Evolutionary conservation across 305 asterid species (phyloP).

Genomic region (Fraxinus sp.): DNA sequence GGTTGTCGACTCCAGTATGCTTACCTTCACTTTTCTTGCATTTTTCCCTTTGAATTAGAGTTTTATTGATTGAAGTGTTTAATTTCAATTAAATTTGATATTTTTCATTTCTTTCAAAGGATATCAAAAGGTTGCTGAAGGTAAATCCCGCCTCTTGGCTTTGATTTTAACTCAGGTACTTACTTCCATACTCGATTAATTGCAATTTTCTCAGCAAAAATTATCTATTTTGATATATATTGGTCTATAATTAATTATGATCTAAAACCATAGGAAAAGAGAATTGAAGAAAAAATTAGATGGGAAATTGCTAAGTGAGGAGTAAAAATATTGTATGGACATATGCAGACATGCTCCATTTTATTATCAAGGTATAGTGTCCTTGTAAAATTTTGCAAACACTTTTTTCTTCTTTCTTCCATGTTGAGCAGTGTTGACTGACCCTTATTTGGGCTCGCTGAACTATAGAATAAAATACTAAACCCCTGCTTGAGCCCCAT

Average conservation of each 20-base stretch:
- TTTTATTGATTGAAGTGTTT: not conserved
- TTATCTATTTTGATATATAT: not conserved
- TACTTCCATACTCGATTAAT: not conserved
- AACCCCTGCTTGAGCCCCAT: not conserved
- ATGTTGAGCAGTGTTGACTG: not conserved
- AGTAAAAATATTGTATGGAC: not conserved
- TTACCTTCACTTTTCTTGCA: not conserved
- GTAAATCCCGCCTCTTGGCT: constrained; percentile 58
- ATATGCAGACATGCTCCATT: not conserved
- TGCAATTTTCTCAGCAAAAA: not conserved
- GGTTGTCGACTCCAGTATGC: constrained; percentile 72
- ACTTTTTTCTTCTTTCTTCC: not conserved
- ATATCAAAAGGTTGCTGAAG: constrained; percentile 62
- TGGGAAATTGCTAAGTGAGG: not conserved
- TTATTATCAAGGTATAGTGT: not conserved
- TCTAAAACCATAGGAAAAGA: not conserved
- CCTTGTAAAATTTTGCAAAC: not conserved
- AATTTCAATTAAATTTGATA: not conserved
- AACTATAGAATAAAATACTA: not conserved
- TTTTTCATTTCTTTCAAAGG: constrained; percentile 30
- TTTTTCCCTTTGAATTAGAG: not conserved
- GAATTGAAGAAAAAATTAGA: not conserved
- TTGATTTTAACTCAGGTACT: constrained; percentile 66
- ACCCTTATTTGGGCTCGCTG: not conserved
- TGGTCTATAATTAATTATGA: not conserved